Conservation (phyloP, 2,329 filamentous ascomycete genomes). For the Xylaria multiplex region DNA sequence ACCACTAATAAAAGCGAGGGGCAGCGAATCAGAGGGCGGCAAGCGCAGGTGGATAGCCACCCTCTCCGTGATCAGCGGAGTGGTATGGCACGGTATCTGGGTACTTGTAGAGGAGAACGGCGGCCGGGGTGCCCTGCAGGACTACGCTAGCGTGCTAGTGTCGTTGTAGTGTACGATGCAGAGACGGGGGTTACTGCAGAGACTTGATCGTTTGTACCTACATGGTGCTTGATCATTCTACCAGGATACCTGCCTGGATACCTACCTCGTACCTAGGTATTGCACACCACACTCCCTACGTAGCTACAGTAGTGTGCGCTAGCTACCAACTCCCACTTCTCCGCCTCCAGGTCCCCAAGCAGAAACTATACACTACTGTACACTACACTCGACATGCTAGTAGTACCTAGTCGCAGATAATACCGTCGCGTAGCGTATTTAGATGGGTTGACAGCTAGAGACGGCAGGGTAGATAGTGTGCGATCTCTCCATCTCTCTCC, state of each 20-base stretch:
- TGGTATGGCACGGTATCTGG: slow-evolving; percentile 12
- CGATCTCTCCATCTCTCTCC: too few relatives aligned
- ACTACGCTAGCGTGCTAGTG: slow-evolving; percentile 22
- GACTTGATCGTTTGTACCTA: slow-evolving; percentile 44
- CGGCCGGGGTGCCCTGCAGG: slow-evolving; percentile 44
- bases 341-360: slow-evolving; percentile 13
- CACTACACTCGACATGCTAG: neutral
- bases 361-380: neutral
- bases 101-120: slow-evolving; percentile 42
- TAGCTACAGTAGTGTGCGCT: neutral
- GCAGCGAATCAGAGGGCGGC: slow-evolving; percentile 36
- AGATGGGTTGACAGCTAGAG: neutral
- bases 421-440: too few relatives aligned
- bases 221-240: slow-evolving; percentile 36
- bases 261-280: too few relatives aligned
- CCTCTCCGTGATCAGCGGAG: slow-evolving; percentile 47
- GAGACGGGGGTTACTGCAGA: slow-evolving; percentile 41
- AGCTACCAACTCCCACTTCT: slow-evolving; percentile 23
- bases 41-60: slow-evolving; percentile 36
- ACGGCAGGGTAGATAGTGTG: too few relatives aligned
- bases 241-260: too few relatives aligned
- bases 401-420: too few relatives aligned
- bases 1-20: slow-evolving; percentile 35
- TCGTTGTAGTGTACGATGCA: slow-evolving; percentile 39
- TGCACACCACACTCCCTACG: too few relatives aligned